Evolutionary conservation across 129 eudicot genomes (phyloP).

Genomic region (Silybum marianum): DNA sequence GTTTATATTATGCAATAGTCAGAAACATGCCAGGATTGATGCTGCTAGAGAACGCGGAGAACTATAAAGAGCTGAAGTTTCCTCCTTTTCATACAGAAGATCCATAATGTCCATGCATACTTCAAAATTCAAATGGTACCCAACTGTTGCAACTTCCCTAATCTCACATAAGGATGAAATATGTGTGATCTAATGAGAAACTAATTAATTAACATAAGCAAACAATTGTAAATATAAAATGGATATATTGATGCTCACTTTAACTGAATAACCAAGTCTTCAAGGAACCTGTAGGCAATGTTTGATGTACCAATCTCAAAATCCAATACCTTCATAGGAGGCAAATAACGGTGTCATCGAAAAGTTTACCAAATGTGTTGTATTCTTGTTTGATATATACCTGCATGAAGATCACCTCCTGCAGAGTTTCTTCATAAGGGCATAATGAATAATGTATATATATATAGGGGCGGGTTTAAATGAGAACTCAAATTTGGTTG

Average conservation of each 20-base stretch:
- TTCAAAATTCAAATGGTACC: conserved; percentile 58
- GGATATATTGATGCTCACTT: conserved; percentile 44
- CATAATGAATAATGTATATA: background rate
- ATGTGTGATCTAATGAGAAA: background rate
- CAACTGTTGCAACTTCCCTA: conserved; percentile 71
- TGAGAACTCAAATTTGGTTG: too few species aligned
- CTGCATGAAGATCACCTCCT: conserved; percentile 83
- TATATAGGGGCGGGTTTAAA: too few species aligned
- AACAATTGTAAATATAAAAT: background rate
- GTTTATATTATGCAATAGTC: background rate
- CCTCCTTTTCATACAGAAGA: conserved; percentile 78
- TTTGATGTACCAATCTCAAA: conserved; percentile 75
- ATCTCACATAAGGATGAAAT: conserved; percentile 11
- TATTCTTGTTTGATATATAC: conserved; percentile 24
- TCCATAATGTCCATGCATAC: conserved; percentile 87
- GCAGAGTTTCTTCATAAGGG: conserved; percentile 28
- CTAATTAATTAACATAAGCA: background rate
- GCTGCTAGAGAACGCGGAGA: conserved; percentile 69
- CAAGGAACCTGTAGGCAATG: conserved; percentile 56
- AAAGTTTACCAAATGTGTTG: background rate
- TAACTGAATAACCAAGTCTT: conserved; percentile 55
- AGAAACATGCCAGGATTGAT: conserved; percentile 57
- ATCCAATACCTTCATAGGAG: conserved; percentile 50
- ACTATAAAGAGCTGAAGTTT: conserved; percentile 44
- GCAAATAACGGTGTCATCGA: conserved; percentile 16